Base-by-base conservation (phyloP, 352 stramenopile genomes). In the Pythium aquatile region DNA sequence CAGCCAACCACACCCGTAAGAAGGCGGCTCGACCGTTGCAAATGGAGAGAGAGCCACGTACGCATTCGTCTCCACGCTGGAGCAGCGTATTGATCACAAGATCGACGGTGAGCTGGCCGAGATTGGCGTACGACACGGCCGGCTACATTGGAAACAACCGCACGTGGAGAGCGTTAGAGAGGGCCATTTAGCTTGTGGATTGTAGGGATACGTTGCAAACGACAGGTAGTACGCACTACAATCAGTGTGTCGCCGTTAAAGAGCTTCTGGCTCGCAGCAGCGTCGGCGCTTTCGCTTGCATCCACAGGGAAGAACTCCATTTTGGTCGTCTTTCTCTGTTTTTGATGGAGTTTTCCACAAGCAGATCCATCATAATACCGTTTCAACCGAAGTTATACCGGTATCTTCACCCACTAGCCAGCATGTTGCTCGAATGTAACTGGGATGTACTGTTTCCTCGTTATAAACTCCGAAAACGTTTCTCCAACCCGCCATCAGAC, bases 51-150 rank as follows among this genome's bases (percentile, higher is more conserved):
- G 9, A 37, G 32, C 5, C 5, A 72, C 76, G 66, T 75, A 88
- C 81, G 53, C 81, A 82, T 48, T 42, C 63, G 24, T 75, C 20
- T 28, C 72, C 81, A 39, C 79, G 73, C 49, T 76, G 71, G 20
- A 94, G 72, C 44, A 91, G 65, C 63, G 83, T 90, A 66, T 91
- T 94, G 68, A 91, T 67, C 37, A 90, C 33, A 32, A 92, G 73
- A 66, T 93, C 85, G n/a, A 93, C 63, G 24, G 80, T 80, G 61
- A 94, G 63, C 66, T 94, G 85, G 24, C 85, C 85, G 35, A 94
- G 58, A 64, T 94, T 94, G n/a, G 81, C 85, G 59, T 80, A 90
- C 6, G 85, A 94, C 47, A 94, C 73, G 16, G 77, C 78, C 5
- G 85, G 85, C 85, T 94, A 60, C 16, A 54, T 7, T 5, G 13